phyloP scores from a whole-genome alignment of 2,329 filamentous ascomycete genomes.

The Penicillium verrucosum region DNA sequence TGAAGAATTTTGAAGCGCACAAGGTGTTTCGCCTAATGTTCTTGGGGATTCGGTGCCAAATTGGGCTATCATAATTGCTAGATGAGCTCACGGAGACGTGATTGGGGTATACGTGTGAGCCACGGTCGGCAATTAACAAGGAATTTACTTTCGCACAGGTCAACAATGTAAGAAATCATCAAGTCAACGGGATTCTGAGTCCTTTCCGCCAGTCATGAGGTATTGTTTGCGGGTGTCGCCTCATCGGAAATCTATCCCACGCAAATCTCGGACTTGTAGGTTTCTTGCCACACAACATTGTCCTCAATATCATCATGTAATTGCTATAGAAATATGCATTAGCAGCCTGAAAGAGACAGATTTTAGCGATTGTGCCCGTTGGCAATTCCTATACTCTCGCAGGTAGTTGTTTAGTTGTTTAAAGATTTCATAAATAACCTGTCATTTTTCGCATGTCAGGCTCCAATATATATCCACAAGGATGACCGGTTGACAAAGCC shows the following conservation, averaged over 20 bases:
- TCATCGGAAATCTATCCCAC: constrained; percentile 7
- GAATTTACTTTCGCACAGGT: neutral
- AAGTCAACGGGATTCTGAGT: neutral
- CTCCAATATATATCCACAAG: neutral
- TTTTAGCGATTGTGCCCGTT: neutral
- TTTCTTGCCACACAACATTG: neutral
- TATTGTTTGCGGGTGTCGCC: neutral
- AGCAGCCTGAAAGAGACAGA: neutral
- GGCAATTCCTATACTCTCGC: constrained; percentile 9
- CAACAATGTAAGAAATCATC: neutral
- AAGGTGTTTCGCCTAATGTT: neutral
- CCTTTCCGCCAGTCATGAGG: neutral
- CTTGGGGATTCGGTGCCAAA: neutral
- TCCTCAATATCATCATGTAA: neutral
- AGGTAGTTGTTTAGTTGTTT: too few species aligned
- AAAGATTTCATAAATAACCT: too few species aligned
- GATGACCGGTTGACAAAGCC: neutral
- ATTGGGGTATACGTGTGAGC: neutral
- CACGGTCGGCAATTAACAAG: neutral
- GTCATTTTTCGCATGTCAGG: neutral
- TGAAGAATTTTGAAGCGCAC: neutral
- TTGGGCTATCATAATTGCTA: neutral
- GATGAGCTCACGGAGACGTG: constrained; percentile 11
- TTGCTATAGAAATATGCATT: neutral
- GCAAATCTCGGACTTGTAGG: neutral